Evolutionary conservation across 768 basidiomycete species (phyloP).

Genomic region (Collybia nuda): DNA sequence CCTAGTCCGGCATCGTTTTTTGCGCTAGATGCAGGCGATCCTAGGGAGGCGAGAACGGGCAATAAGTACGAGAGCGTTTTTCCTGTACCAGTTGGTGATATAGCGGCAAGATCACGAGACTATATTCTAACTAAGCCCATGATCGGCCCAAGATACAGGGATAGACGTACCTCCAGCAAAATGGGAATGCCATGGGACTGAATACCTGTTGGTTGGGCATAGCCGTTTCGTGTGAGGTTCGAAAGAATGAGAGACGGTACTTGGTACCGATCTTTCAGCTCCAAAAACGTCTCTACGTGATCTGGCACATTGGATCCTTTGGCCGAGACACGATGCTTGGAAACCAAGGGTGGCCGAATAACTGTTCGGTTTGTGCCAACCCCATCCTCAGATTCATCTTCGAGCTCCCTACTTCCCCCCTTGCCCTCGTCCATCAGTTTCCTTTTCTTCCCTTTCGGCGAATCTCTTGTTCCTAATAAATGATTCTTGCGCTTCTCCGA

Average conservation of each 20-base stretch:
- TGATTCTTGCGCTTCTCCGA: slow-evolving; percentile 50
- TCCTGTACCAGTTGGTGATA: slow-evolving; percentile 96
- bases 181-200: slow-evolving; percentile 82
- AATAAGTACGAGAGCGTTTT: slow-evolving; percentile 94
- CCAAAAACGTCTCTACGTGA: slow-evolving; percentile 57
- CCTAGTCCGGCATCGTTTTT: slow-evolving; percentile 50
- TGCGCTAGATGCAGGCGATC: slow-evolving; percentile 50
- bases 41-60: slow-evolving; percentile 68
- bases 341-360: slow-evolving; percentile 17
- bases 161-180: slow-evolving; percentile 62
- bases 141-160: background rate
- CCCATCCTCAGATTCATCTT: slow-evolving; percentile 17
- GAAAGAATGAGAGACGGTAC: slow-evolving; percentile 59
- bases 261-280: slow-evolving; percentile 54
- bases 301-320: slow-evolving; percentile 74
- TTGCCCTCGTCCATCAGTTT: slow-evolving; percentile 29
- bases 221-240: slow-evolving; percentile 64
- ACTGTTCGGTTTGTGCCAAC: slow-evolving; percentile 13
- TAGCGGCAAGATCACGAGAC: slow-evolving; percentile 87
- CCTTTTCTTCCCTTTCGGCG: slow-evolving; percentile 30
- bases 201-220: slow-evolving; percentile 72
- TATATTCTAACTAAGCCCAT: slow-evolving; percentile 21
- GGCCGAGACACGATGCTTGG: slow-evolving; percentile 63
- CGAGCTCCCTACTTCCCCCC: slow-evolving; percentile 22
- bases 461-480: slow-evolving; percentile 11